Evolutionary conservation across 2,329 filamentous ascomycete species (phyloP).

Genomic region (Chaetothyriales sp.): DNA sequence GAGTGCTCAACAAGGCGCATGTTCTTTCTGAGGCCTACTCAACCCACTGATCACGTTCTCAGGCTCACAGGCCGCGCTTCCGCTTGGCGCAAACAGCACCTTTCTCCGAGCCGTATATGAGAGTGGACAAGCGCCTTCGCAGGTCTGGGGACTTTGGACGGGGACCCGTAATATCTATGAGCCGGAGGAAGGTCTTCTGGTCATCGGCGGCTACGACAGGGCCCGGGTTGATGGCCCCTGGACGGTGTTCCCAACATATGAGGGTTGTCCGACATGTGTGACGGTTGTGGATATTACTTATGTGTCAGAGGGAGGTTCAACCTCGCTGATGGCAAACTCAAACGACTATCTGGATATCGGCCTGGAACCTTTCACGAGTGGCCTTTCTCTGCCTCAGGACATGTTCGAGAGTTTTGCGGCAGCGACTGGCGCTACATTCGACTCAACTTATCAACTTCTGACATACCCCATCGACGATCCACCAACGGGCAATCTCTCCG

Average conservation of each 20-base stretch:
- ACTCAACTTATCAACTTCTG: conserved; percentile 3
- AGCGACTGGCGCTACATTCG: conserved; percentile 6
- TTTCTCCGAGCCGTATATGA: conserved; percentile 10
- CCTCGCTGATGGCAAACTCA: conserved; percentile 9
- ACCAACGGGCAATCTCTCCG: conserved; percentile 11
- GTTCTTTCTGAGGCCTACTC: background rate
- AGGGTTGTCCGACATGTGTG: conserved; percentile 10
- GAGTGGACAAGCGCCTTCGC: conserved; percentile 7
- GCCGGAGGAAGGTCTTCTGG: conserved; percentile 10
- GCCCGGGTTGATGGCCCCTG: conserved; percentile 9
- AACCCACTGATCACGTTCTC: background rate
- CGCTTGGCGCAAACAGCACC: conserved; percentile 10
- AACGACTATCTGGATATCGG: conserved; percentile 8
- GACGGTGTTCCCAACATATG: conserved; percentile 6
- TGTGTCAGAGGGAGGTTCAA: conserved; percentile 3
- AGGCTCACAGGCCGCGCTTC: conserved; percentile 9
- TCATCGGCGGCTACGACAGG: conserved; percentile 15
- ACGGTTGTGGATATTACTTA: conserved; percentile 9
- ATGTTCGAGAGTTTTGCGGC: conserved; percentile 10
- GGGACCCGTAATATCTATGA: conserved; percentile 10
- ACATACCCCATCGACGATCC: conserved; percentile 3
- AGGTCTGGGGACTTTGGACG: conserved; percentile 12
- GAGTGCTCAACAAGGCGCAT: conserved; percentile 2
- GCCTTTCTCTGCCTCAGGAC: conserved; percentile 10
- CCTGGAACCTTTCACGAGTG: conserved; percentile 10